A percentile compares a stretch with the other conserved stretches of the same genome.
phyloP scores from a whole-genome alignment of 441 rosid species.

The Flueggea neowawraea region DNA sequence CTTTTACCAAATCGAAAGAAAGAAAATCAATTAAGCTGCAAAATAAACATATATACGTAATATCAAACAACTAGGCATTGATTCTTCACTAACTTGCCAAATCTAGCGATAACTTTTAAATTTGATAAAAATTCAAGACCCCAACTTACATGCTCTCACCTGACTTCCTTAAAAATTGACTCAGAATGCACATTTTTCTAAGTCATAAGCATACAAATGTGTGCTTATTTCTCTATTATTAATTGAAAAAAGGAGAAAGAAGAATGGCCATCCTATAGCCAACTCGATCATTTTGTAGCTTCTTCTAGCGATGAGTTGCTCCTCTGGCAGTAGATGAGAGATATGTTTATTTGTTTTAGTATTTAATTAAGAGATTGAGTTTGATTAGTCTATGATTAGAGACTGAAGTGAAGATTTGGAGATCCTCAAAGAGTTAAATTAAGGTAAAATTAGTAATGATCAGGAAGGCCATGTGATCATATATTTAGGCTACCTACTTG shows the following conservation, averaged over 20 bases:
- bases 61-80: slow-evolving; percentile 6
- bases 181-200: not conserved
- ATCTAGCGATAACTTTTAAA: slow-evolving; percentile 1
- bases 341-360: not conserved
- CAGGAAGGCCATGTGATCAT: slow-evolving; percentile 29
- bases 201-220: no score
- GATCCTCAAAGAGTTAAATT: slow-evolving; percentile 19
- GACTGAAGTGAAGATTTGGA: slow-evolving; percentile 19
- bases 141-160: slow-evolving; percentile 35
- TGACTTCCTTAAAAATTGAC: slow-evolving; percentile 12
- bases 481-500: slow-evolving; percentile 26
- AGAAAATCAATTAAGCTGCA: no score
- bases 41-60: no score
- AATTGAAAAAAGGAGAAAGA: no score
- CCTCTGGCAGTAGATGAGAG: not conserved
- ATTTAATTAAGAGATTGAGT: slow-evolving; percentile 10
- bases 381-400: slow-evolving; percentile 10
- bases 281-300: slow-evolving; percentile 1
- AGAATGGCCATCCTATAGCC: slow-evolving; percentile 11
- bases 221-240: no score
- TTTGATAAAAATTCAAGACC: slow-evolving; percentile 7
- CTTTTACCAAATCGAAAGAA: no score
- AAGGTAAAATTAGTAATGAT: slow-evolving; percentile 8
- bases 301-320: slow-evolving; percentile 1
- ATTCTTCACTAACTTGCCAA: slow-evolving; percentile 7